Conservation (phyloP, 768 basidiomycete species). For the Boletus tylopilopsis region DNA sequence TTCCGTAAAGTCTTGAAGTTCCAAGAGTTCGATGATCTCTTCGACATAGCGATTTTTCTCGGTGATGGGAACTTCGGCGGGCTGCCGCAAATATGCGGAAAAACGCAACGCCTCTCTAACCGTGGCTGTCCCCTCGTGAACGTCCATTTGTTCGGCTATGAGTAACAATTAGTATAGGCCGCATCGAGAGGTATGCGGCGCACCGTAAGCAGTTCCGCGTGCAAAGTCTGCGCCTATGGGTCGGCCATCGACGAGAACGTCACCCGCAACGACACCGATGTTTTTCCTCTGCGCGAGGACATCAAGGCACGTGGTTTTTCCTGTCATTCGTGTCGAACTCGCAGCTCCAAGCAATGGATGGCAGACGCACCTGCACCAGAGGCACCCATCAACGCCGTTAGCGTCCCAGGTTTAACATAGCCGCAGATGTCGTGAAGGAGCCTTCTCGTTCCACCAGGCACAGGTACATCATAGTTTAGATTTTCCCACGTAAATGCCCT, state of each 20-base stretch:
- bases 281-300: constrained; percentile 72
- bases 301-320: constrained; percentile 74
- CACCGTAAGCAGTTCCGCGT: constrained; percentile 78
- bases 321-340: constrained; percentile 32
- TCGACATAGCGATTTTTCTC: constrained; percentile 82
- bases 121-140: constrained; percentile 78
- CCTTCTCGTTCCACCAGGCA: constrained; percentile 53
- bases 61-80: constrained; percentile 54
- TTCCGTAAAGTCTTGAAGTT: constrained; percentile 80
- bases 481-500: constrained; percentile 77
- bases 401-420: constrained; percentile 81
- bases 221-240: constrained; percentile 55
- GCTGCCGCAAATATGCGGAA: constrained; percentile 82
- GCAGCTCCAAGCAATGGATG: constrained; percentile 4
- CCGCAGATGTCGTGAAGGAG: constrained; percentile 76
- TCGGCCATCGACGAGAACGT: constrained; percentile 62
- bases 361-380: constrained; percentile 60
- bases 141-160: constrained; percentile 78
- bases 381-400: constrained; percentile 88
- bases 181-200: constrained; percentile 21
- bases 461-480: constrained; percentile 74
- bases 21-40: constrained; percentile 80
- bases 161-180: constrained; percentile 23
- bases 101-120: constrained; percentile 84
- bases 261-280: constrained; percentile 62